phyloP scores from a whole-genome alignment of 179 eudicot species.

The Beta lomatogona region DNA sequence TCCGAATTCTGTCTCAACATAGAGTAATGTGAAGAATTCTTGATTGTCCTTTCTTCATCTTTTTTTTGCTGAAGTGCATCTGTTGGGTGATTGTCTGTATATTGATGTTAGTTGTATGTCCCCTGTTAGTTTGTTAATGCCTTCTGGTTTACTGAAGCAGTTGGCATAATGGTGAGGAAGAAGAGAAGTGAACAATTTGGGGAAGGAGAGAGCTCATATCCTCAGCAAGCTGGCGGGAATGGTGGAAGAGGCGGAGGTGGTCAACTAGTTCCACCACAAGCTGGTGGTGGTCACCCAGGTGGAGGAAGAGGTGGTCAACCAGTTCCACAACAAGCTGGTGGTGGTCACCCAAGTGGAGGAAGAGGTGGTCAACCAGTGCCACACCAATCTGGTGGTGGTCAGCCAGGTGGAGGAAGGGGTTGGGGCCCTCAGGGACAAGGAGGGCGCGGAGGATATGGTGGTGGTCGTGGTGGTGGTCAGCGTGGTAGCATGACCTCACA shows the following conservation, averaged over 20 bases:
- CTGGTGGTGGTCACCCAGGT: constrained; percentile 1
- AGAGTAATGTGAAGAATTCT: too few relatives aligned
- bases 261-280: constrained; percentile 13
- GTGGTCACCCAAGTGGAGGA: constrained; percentile 23
- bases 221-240: constrained; percentile 48
- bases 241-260: constrained; percentile 24
- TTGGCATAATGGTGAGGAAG: constrained; percentile 74
- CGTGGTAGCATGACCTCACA: constrained; percentile 44
- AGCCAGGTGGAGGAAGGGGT: constrained; percentile 39
- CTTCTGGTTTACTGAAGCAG: constrained; percentile 16
- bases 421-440: constrained; percentile 49
- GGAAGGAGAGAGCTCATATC: constrained; percentile 59
- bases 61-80: background rate
- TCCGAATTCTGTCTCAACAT: too few relatives aligned
- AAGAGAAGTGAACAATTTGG: constrained; percentile 61
- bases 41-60: background rate
- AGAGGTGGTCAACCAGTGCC: constrained; percentile 47
- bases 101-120: background rate
- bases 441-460: constrained; percentile 54
- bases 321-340: constrained; percentile 28
- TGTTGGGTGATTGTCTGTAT: background rate
- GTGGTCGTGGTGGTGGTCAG: constrained; percentile 47
- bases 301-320: constrained; percentile 47
- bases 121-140: background rate
- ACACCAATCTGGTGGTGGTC: constrained; percentile 12